A percentile compares a stretch with the other conserved stretches of the same genome.
These are phyloP conservation scores for Globisporangium rhizosaccharum DNA, from an alignment of 352 stramenopile species.

Conservation along the genomic window DNA sequence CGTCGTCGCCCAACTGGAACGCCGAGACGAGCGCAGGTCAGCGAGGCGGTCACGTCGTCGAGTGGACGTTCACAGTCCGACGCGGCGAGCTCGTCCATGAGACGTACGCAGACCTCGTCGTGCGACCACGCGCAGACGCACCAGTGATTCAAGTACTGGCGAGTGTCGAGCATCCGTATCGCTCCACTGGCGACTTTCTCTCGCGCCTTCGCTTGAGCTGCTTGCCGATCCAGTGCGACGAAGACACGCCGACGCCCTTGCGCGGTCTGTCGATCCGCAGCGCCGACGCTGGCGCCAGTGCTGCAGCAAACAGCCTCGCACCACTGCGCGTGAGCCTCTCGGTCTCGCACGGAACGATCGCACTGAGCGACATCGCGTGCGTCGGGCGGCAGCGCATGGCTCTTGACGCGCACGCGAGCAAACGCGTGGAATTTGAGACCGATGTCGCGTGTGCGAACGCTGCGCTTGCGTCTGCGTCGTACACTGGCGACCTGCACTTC, in stretches of 20 bases:
- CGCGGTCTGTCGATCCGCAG: slow-evolving; percentile 31
- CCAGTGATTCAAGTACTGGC: slow-evolving; percentile 41
- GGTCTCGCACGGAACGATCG: slow-evolving; percentile 27
- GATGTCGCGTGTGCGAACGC: slow-evolving; percentile 30
- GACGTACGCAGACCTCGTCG: slow-evolving; percentile 31
- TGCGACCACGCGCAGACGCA: slow-evolving; percentile 23
- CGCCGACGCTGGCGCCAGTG: slow-evolving; percentile 17
- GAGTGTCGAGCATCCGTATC: slow-evolving; percentile 16
- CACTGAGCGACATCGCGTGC: slow-evolving; percentile 21
- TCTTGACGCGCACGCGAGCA: not conserved
- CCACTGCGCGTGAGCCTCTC: slow-evolving; percentile 23
- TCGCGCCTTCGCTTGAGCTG: slow-evolving; percentile 36
- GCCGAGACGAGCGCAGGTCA: slow-evolving; percentile 11
- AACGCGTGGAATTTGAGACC: slow-evolving; percentile 20
- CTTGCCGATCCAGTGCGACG: slow-evolving; percentile 27
- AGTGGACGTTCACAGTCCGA: slow-evolving; percentile 43
- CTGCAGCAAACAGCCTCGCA: slow-evolving; percentile 1
- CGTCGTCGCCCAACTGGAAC: slow-evolving; percentile 54
- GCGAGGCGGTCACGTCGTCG: slow-evolving; percentile 17
- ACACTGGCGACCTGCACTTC: slow-evolving; percentile 34
- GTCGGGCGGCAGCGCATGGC: slow-evolving; percentile 10
- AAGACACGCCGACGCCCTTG: slow-evolving; percentile 34
- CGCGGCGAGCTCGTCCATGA: slow-evolving; percentile 15
- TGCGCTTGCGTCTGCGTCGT: slow-evolving; percentile 28
- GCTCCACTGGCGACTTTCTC: slow-evolving; percentile 36